A percentile compares a stretch with the other conserved stretches of the same genome.
Evolutionary conservation across 164 flowering plant genomes (phyloP).

Genomic region (Vitis labrusca): DNA sequence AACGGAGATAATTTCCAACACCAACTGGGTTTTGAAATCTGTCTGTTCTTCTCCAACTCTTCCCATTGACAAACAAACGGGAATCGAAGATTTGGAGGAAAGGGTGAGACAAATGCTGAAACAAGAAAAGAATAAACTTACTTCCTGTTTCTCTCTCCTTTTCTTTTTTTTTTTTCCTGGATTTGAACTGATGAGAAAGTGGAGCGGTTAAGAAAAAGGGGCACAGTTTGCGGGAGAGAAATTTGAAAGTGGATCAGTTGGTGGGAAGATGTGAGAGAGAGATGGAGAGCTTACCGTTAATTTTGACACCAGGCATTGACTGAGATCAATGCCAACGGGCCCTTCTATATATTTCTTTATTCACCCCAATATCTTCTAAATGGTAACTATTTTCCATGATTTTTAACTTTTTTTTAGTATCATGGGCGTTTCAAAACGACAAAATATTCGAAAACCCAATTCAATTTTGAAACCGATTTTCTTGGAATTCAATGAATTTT

Average conservation of each 20-base stretch:
- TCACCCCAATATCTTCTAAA: too few species aligned
- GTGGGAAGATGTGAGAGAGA: constrained; percentile 20
- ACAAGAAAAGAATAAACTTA: too few species aligned
- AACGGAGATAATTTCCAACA: constrained; percentile 55
- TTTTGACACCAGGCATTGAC: constrained; percentile 20
- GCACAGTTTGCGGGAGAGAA: constrained; percentile 44
- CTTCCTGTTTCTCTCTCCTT: too few species aligned
- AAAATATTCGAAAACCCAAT: not conserved
- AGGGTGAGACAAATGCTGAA: not conserved
- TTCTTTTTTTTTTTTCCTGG: too few species aligned
- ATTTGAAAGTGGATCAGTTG: constrained; percentile 47
- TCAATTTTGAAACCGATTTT: not conserved
- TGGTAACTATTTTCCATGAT: too few species aligned
- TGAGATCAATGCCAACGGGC: not conserved
- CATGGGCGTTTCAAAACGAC: too few species aligned
- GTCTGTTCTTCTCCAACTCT: constrained; percentile 21
- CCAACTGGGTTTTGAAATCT: constrained; percentile 51
- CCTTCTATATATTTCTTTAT: too few species aligned
- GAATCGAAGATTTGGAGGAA: not conserved
- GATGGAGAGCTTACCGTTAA: constrained; percentile 30
- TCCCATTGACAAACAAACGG: constrained; percentile 22
- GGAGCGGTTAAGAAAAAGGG: constrained; percentile 64
- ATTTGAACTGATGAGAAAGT: constrained; percentile 16
- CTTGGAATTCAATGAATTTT: not conserved
- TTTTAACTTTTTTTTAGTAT: too few species aligned